phyloP scores from a whole-genome alignment of 805 yeast species.

The Spathaspora passalidarum region DNA sequence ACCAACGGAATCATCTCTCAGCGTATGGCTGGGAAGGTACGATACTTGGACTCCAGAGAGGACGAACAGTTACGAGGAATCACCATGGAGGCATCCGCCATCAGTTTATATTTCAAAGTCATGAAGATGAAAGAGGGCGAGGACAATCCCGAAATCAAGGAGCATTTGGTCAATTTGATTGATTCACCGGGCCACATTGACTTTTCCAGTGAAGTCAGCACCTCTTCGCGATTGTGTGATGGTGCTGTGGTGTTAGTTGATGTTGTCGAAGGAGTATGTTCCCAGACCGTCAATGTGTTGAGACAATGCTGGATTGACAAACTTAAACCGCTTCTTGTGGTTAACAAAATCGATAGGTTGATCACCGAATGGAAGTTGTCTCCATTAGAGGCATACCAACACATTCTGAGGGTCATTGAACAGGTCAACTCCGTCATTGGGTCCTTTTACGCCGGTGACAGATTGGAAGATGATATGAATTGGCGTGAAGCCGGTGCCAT shows the following conservation, averaged over 20 bases:
- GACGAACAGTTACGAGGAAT: constrained; percentile 97
- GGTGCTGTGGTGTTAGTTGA: constrained; percentile 95
- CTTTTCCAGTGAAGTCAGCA: constrained; percentile 92
- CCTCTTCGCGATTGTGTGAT: constrained; percentile 93
- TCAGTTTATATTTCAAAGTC: constrained; percentile 84
- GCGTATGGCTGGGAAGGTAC: constrained; percentile 89
- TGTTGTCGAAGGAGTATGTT: constrained; percentile 97
- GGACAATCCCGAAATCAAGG: constrained; percentile 48
- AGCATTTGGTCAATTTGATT: constrained; percentile 83
- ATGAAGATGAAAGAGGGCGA: constrained; percentile 37
- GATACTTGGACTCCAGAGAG: constrained; percentile 89
- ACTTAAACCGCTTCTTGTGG: constrained; percentile 79
- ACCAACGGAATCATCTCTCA: constrained; percentile 96
- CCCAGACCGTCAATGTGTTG: constrained; percentile 92
- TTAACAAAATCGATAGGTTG: constrained; percentile 88
- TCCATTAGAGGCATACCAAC: constrained; percentile 81
- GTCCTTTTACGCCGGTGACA: constrained; percentile 85
- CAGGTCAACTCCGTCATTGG: constrained; percentile 96
- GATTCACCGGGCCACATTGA: constrained; percentile 99
- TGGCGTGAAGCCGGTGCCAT: constrained; percentile 67
- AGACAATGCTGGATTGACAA: constrained; percentile 96
- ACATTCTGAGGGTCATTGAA: constrained; percentile 74
- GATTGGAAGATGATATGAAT: constrained; percentile 81
- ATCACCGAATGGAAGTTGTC: constrained; percentile 77
- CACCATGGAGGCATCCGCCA: constrained; percentile 96